A percentile compares a stretch with the other conserved stretches of the same genome.
Conservation (phyloP, 305 asterid species). For the Fraxinus velutina region DNA sequence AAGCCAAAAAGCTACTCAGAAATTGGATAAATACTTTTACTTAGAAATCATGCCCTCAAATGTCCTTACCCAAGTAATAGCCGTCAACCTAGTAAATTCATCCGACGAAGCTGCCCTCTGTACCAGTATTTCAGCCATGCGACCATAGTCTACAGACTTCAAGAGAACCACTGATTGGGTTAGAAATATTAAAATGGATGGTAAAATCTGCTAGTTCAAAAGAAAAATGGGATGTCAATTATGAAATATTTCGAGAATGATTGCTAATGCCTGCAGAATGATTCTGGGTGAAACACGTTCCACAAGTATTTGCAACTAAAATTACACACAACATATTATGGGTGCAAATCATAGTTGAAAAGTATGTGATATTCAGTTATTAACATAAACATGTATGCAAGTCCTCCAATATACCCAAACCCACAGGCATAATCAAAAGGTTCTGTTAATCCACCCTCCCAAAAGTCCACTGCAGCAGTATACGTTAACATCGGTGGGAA, state of each 20-base stretch:
- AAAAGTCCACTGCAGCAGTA: constrained; percentile 20
- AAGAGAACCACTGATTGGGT: constrained; percentile 36
- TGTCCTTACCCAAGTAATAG: constrained; percentile 88
- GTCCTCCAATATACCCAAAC: constrained; percentile 15
- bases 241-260: not conserved
- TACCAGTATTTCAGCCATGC: constrained; percentile 98
- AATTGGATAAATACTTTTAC: constrained; percentile 24
- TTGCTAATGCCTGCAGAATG: not conserved
- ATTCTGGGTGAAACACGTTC: not conserved
- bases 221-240: not conserved
- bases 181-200: constrained; percentile 28
- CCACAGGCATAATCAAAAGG: constrained; percentile 5
- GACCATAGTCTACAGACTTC: constrained; percentile 99
- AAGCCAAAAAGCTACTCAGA: constrained; percentile 14
- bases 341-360: not conserved
- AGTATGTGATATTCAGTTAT: not conserved
- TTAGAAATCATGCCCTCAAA: constrained; percentile 11
- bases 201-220: constrained; percentile 15
- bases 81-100: constrained; percentile 93
- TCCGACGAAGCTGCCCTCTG: constrained; percentile 90
- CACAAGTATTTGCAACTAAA: constrained; percentile 2
- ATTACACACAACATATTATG: constrained; percentile 2
- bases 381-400: not conserved
- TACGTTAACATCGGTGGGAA: not conserved
- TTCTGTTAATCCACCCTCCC: constrained; percentile 18